Evolutionary conservation across 495 filamentous ascomycete genomes (phyloP), one percentile per base, ranked within the genome.

Genomic region (Penicillium soppii): DNA sequence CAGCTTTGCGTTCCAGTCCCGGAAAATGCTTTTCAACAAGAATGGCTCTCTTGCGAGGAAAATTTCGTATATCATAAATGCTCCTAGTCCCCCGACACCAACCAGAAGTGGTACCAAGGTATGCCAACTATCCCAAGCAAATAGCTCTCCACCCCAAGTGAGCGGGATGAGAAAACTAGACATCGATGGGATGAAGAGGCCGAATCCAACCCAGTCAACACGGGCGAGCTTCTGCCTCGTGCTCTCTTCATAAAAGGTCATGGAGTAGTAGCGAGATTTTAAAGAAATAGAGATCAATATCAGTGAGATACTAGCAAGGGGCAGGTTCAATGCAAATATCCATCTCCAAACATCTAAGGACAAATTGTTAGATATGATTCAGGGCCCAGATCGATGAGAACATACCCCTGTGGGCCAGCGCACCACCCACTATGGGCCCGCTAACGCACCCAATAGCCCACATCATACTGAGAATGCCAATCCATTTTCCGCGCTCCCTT

Each of bases 101-200:
- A 84, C 22, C 9, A 77, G 48, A 13, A 84, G 47, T 3, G 82
- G 80, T 3, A 68, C 58, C 3, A 74, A 45, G 1, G 70, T 73
- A 10, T 58, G 48, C 66, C 67, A 75, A 20, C 50, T 58, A 7
- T 49, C 41, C 73, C 72, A 77, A 0, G 59, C 35, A 41, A 68
- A 75, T 50, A 66, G 56, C 7, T 69, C 58, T 16, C 70, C 68
- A 29, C 69, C 73, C 72, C 71, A 74, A 10, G 73, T 63, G n/a
- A 77, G 53, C 0, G 68, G 62, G 27, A 77, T 62, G 7, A 74
- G 41, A 26, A 77, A 69, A 27, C 54, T 12, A 12, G 66, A 73
- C 15, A 76, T 63, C 12, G 43, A 41, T 1, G 51, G 60, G 17
- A 68, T 58, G 52, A 76, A 70, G 2, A 76, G 47, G 12, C 65